Evolutionary conservation across 2,329 filamentous ascomycete genomes (phyloP).

Genomic region (Penicillium sclerotigenum): DNA sequence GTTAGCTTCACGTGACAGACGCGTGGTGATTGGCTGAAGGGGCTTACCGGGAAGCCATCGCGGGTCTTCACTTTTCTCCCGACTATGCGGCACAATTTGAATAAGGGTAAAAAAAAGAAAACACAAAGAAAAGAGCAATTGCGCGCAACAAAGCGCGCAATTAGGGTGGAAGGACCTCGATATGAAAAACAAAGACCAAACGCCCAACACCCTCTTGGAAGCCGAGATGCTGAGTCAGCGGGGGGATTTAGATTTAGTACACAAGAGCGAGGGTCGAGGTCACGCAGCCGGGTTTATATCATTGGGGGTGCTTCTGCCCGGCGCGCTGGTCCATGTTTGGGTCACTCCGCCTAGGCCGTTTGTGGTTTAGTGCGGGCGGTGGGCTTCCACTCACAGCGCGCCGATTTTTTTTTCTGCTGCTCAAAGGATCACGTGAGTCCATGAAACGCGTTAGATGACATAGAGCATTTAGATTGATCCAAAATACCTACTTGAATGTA

Average conservation of each 20-base stretch:
- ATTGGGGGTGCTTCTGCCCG: conserved; percentile 40
- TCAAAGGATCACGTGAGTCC: conserved; percentile 17
- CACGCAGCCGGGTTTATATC: conserved; percentile 48
- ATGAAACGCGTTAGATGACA: conserved; percentile 12
- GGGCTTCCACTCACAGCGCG: conserved; percentile 30
- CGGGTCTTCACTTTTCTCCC: conserved; percentile 29
- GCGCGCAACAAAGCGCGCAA: conserved; percentile 14
- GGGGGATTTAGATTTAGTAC: conserved; percentile 26
- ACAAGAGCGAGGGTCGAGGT: conserved; percentile 37
- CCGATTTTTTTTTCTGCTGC: conserved; percentile 17
- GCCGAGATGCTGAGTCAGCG: conserved; percentile 23
- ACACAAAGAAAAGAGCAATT: conserved; percentile 10
- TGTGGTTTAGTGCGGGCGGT: conserved; percentile 29
- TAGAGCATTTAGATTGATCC: conserved; percentile 1
- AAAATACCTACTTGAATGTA: background rate
- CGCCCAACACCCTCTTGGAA: conserved; percentile 20
- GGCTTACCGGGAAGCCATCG: conserved; percentile 45
- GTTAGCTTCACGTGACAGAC: conserved; percentile 34
- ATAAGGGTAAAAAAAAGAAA: conserved; percentile 11
- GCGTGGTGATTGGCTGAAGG: conserved; percentile 25
- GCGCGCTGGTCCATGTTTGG: conserved; percentile 44
- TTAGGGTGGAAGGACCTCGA: conserved; percentile 8
- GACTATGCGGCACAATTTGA: conserved; percentile 21
- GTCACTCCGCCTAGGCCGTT: conserved; percentile 30
- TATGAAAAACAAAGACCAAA: conserved; percentile 16